Conservation (phyloP, 352 stramenopile species). For the Globisporangium solare region DNA sequence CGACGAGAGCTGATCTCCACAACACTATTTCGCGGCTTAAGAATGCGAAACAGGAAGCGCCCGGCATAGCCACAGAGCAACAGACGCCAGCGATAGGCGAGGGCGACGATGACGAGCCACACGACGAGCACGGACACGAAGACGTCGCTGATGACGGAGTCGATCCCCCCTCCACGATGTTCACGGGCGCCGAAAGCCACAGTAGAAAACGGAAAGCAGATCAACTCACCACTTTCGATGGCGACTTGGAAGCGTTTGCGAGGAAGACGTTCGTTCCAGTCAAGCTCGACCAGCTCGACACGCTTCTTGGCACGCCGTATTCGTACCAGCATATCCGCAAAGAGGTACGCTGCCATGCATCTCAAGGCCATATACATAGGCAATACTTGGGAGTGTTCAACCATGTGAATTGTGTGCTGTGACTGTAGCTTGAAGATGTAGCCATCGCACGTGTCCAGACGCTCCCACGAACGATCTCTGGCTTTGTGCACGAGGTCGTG, state of each 20-base stretch:
- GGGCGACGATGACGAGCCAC: no score
- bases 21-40: slow-evolving; percentile 1
- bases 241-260: neutral
- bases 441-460: neutral
- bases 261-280: neutral
- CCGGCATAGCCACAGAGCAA: no score
- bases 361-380: no score
- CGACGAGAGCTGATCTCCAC: no score
- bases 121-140: neutral
- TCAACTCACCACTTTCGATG: neutral
- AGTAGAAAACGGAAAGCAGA: neutral
- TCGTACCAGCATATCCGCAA: neutral
- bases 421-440: neutral
- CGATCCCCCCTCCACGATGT: no score
- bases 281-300: neutral
- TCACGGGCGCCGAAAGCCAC: no score
- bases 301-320: slow-evolving; percentile 4
- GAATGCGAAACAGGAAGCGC: no score
- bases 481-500: slow-evolving; percentile 6
- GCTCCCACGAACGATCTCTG: neutral
- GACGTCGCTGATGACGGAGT: neutral
- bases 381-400: neutral
- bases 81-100: no score
- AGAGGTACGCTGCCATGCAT: neutral
- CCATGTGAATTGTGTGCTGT: neutral